Evolutionary conservation across 2,329 filamentous ascomycete genomes (phyloP).

Genomic region (Trichoderma sp.): DNA sequence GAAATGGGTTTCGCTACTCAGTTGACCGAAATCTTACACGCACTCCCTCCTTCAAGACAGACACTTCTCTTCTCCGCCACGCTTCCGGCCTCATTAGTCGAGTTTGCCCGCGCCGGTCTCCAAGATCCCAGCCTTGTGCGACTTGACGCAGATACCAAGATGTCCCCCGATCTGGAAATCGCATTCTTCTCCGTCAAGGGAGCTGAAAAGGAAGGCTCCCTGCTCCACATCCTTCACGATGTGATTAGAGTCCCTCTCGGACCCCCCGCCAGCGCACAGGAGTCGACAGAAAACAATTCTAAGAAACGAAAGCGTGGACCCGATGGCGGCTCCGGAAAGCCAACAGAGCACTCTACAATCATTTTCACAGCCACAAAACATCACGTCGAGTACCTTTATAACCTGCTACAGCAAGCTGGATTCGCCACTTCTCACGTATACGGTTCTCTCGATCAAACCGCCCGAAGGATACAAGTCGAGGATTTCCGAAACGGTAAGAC

Average conservation of each 20-base stretch:
- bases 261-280: conserved; percentile 57
- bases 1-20: conserved; percentile 98
- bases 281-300: conserved; percentile 50
- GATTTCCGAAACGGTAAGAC: conserved; percentile 83
- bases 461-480: conserved; percentile 88
- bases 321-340: conserved; percentile 62
- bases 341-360: conserved; percentile 90
- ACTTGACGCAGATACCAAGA: conserved; percentile 91
- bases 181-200: conserved; percentile 94
- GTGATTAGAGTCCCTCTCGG: conserved; percentile 87
- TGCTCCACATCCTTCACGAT: conserved; percentile 86
- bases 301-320: conserved; percentile 75
- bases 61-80: conserved; percentile 96
- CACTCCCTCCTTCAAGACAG: conserved; percentile 80
- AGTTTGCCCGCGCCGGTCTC: conserved; percentile 90
- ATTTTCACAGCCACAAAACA: conserved; percentile 95
- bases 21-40: conserved; percentile 88
- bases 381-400: conserved; percentile 90
- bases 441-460: conserved; percentile 90
- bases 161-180: conserved; percentile 93
- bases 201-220: conserved; percentile 88
- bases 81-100: conserved; percentile 88
- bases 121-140: conserved; percentile 91
- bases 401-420: conserved; percentile 76
- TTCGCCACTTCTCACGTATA: conserved; percentile 95